A percentile compares a stretch with the other conserved stretches of the same genome.
These are phyloP conservation scores for Cercospora sesami DNA, from an alignment of 2,329 filamentous ascomycete genomes.

Conservation along the genomic window DNA sequence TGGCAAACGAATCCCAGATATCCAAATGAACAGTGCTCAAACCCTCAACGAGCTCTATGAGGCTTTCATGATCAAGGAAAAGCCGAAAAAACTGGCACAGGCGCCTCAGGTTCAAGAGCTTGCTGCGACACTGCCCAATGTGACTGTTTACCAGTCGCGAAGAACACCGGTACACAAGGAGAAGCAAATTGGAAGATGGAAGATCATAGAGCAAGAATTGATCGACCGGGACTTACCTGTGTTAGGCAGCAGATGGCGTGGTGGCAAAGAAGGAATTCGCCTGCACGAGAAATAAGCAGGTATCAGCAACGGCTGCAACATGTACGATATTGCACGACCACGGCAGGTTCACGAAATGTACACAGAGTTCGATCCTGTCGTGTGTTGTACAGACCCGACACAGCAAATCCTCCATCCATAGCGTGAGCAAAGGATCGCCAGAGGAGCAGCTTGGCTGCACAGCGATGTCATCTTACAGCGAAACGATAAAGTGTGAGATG, in stretches of 20 bases:
- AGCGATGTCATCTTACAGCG: not conserved
- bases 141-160: conserved; percentile 64
- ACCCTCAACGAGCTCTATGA: conserved; percentile 44
- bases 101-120: conserved; percentile 52
- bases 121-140: conserved; percentile 63
- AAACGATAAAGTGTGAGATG: not conserved
- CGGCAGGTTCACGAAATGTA: not conserved
- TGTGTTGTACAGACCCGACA: not conserved
- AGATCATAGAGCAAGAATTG: conserved; percentile 73
- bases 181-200: conserved; percentile 71
- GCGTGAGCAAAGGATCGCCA: not conserved
- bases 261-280: conserved; percentile 18
- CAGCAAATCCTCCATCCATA: not conserved
- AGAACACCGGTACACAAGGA: conserved; percentile 72
- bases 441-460: not conserved
- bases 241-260: conserved; percentile 18
- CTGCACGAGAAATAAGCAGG: conserved; percentile 9
- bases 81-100: conserved; percentile 61
- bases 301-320: not conserved
- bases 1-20: conserved; percentile 73
- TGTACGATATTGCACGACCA: conserved; percentile 1
- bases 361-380: not conserved
- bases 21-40: conserved; percentile 52
- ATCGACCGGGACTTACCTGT: conserved; percentile 61
- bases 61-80: conserved; percentile 40